Conservation (phyloP, 768 basidiomycete species). For the Rhizopogon vinicolor region DNA sequence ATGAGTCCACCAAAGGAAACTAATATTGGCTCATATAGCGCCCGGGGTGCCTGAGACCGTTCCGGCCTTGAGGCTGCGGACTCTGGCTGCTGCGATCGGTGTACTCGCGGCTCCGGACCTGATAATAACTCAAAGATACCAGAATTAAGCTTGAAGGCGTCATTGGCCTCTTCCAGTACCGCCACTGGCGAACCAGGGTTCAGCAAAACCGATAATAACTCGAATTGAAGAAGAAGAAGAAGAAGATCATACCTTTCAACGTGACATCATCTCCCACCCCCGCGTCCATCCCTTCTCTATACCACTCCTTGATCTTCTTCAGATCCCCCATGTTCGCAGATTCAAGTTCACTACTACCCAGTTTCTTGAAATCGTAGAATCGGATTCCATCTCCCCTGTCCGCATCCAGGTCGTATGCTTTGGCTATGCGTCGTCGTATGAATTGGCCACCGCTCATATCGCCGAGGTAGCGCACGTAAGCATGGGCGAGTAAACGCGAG, state of each 20-base stretch:
- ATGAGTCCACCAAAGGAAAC: background rate
- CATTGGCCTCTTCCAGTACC: slow-evolving; percentile 44
- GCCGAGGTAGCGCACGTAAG: slow-evolving; percentile 81
- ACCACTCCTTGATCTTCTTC: slow-evolving; percentile 70
- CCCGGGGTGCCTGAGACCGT: background rate
- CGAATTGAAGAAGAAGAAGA: no score
- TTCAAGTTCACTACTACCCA: slow-evolving; percentile 34
- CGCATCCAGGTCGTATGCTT: slow-evolving; percentile 60
- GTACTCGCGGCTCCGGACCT: background rate
- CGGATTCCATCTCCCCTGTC: slow-evolving; percentile 46
- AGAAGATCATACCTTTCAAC: slow-evolving; percentile 24
- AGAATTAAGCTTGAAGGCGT: slow-evolving; percentile 45
- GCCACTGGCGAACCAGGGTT: slow-evolving; percentile 25
- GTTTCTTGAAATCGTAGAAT: slow-evolving; percentile 68
- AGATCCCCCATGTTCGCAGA: slow-evolving; percentile 52
- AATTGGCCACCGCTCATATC: slow-evolving; percentile 78
- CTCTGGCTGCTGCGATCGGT: background rate
- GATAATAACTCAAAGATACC: slow-evolving; percentile 38
- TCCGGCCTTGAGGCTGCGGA: background rate
- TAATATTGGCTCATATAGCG: background rate
- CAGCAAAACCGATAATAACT: background rate
- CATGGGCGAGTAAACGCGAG: slow-evolving; percentile 62
- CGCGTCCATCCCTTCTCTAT: slow-evolving; percentile 30
- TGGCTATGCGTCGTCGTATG: slow-evolving; percentile 56
- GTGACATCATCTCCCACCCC: slow-evolving; percentile 27